Evolutionary conservation across 2,329 filamentous ascomycete genomes (phyloP).

Genomic region (Colletotrichum siamense): DNA sequence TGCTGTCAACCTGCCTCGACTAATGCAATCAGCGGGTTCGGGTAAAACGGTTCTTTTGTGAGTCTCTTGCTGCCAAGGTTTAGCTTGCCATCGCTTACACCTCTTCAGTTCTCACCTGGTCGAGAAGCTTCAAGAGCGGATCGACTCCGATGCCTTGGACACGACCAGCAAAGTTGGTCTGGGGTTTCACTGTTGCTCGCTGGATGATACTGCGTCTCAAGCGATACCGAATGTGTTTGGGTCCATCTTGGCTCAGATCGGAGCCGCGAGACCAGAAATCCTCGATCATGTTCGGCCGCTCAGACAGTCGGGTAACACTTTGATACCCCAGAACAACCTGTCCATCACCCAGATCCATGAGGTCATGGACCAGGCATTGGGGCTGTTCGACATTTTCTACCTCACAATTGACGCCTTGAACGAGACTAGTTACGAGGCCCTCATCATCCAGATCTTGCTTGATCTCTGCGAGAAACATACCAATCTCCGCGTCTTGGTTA

Average conservation of each 20-base stretch:
- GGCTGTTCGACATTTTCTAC: slow-evolving; percentile 20
- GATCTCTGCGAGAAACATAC: slow-evolving; percentile 22
- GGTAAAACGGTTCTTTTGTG: slow-evolving; percentile 33
- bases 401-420: slow-evolving; percentile 29
- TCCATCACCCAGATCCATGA: slow-evolving; percentile 15
- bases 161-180: slow-evolving; percentile 15
- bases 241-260: slow-evolving; percentile 30
- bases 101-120: slow-evolving; percentile 26
- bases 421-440: slow-evolving; percentile 21
- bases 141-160: neutral
- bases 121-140: slow-evolving; percentile 21
- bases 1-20: neutral
- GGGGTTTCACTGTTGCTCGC: slow-evolving; percentile 30
- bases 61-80: neutral
- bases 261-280: slow-evolving; percentile 10
- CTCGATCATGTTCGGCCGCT: slow-evolving; percentile 24
- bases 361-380: slow-evolving; percentile 17
- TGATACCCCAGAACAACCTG: slow-evolving; percentile 27
- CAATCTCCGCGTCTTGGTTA: slow-evolving; percentile 25
- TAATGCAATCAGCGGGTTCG: slow-evolving; percentile 27
- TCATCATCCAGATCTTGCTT: slow-evolving; percentile 20
- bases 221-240: slow-evolving; percentile 31
- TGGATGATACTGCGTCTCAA: slow-evolving; percentile 29
- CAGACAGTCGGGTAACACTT: neutral
- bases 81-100: neutral